Evolutionary conservation across 2,329 filamentous ascomycete genomes (phyloP).

Genomic region (Aspergillus sp.): DNA sequence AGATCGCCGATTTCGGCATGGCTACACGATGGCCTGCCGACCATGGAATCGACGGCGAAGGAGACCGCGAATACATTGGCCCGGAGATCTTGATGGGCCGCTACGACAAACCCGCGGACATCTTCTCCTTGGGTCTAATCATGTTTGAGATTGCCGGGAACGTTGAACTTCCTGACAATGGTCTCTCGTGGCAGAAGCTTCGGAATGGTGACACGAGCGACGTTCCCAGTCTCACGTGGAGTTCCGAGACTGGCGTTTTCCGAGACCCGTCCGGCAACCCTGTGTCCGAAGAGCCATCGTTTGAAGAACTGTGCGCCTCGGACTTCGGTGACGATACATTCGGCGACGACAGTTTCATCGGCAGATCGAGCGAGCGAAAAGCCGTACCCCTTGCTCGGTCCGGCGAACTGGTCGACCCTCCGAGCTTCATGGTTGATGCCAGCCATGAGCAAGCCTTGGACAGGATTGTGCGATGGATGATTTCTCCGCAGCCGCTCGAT

Average conservation of each 20-base stretch:
- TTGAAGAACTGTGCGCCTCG: constrained; percentile 44
- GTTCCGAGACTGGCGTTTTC: constrained; percentile 65
- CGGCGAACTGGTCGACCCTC: constrained; percentile 67
- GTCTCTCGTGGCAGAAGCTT: constrained; percentile 84
- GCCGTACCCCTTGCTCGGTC: constrained; percentile 39
- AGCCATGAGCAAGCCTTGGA: constrained; percentile 75
- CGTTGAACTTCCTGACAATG: constrained; percentile 89
- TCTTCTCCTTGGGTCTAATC: constrained; percentile 92
- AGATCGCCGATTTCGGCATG: constrained; percentile 68
- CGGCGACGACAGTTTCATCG: constrained; percentile 37
- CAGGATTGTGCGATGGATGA: constrained; percentile 83
- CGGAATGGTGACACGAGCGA: constrained; percentile 86
- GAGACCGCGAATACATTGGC: constrained; percentile 93
- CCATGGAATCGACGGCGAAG: constrained; percentile 79
- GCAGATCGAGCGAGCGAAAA: constrained; percentile 25
- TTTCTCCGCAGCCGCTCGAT: constrained; percentile 68
- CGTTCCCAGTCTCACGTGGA: constrained; percentile 83
- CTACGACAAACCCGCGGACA: constrained; percentile 86
- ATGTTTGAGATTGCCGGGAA: constrained; percentile 94
- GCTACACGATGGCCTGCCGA: constrained; percentile 76
- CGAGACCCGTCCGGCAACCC: constrained; percentile 75
- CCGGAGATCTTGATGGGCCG: constrained; percentile 85
- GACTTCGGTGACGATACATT: constrained; percentile 47
- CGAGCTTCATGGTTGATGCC: constrained; percentile 83
- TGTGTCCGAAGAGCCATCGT: constrained; percentile 47